Percentiles rank a stretch among this genome's conserved stretches.
phyloP scores from a whole-genome alignment of 129 eudicot genomes.

The Heracleum sosnowskyi region DNA sequence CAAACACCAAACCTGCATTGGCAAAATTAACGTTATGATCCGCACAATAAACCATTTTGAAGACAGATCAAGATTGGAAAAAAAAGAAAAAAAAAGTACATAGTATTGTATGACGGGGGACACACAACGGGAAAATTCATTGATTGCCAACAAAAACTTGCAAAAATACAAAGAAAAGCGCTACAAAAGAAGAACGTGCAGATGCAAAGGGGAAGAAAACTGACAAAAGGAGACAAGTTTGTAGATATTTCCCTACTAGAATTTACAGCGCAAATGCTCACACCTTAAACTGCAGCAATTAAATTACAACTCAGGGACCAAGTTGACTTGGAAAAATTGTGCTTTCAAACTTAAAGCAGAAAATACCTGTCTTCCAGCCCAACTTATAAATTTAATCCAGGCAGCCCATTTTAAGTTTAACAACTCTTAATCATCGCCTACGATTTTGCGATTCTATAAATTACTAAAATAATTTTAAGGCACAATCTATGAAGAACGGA shows the following conservation, averaged over 20 bases:
- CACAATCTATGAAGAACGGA: neutral
- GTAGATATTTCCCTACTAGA: neutral
- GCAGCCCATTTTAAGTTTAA: neutral
- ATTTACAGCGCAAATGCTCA: neutral
- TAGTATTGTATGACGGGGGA: neutral
- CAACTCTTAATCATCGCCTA: neutral
- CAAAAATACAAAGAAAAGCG: neutral
- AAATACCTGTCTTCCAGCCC: neutral
- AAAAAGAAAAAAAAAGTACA: neutral
- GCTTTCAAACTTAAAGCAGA: neutral
- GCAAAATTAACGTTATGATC: neutral
- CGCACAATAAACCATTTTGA: neutral
- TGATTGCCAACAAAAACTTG: neutral
- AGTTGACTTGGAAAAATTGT: neutral
- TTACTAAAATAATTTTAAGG: neutral
- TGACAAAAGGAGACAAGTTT: neutral
- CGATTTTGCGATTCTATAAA: neutral
- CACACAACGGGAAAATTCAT: neutral
- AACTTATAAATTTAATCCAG: neutral
- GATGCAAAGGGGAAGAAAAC: neutral
- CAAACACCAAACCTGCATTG: conserved; percentile 82
- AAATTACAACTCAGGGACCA: neutral
- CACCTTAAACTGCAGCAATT: neutral
- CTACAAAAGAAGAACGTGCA: neutral
- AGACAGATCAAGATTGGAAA: neutral